Percentiles rank a stretch among this genome's conserved stretches.
phyloP scores from a whole-genome alignment of 2,329 filamentous ascomycete genomes.

The Sarocladiaceae sp. region DNA sequence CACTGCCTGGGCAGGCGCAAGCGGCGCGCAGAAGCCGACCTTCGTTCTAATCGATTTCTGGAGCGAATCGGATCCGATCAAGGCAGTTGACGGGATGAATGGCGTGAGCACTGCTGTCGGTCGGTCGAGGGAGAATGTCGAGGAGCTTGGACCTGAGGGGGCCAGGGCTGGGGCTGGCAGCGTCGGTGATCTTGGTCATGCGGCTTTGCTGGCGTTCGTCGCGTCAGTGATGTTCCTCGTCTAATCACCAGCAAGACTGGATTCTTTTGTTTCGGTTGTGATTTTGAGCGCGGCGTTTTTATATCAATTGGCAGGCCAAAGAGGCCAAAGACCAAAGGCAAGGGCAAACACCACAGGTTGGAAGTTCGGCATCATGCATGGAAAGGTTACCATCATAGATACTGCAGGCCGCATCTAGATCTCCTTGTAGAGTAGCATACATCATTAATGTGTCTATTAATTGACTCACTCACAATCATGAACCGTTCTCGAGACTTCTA shows the following conservation, averaged over 20 bases:
- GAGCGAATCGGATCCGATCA: constrained; percentile 65
- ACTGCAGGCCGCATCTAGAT: neutral
- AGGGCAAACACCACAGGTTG: neutral
- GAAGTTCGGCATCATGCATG: neutral
- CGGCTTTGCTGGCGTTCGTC: constrained; percentile 26
- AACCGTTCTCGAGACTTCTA: too few relatives aligned
- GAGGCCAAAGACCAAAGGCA: neutral
- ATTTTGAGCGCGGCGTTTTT: constrained; percentile 12
- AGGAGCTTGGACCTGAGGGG: constrained; percentile 12
- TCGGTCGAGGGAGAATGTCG: constrained; percentile 17
- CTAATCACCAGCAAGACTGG: neutral
- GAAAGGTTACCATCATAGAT: neutral
- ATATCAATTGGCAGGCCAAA: neutral
- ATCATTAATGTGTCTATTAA: too few relatives aligned
- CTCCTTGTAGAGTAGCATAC: too few relatives aligned
- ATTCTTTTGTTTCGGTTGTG: constrained; percentile 8
- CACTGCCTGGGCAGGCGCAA: constrained; percentile 47
- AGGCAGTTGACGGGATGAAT: constrained; percentile 67
- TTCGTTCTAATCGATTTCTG: constrained; percentile 81
- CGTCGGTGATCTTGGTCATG: constrained; percentile 24
- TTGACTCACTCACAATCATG: too few relatives aligned
- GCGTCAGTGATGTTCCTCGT: constrained; percentile 9
- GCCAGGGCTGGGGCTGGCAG: neutral
- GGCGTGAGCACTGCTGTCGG: constrained; percentile 37
- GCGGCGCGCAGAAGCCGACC: constrained; percentile 43